Evolutionary conservation across 495 filamentous ascomycete genomes (phyloP).

Genomic region (Sporormia fimetaria): DNA sequence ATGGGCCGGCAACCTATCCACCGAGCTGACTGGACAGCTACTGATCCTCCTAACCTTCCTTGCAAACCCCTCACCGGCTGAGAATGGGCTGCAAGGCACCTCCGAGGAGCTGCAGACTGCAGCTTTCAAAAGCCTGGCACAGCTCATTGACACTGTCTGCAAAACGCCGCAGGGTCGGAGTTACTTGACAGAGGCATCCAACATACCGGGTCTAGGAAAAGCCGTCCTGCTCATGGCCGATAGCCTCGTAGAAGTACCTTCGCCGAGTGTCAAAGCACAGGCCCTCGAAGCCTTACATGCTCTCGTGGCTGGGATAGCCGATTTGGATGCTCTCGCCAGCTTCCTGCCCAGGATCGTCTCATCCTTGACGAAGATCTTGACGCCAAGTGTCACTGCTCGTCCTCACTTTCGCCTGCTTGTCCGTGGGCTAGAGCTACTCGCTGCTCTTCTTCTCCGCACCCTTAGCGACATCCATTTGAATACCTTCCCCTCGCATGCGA

Average conservation of each 20-base stretch:
- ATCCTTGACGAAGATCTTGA: constrained; percentile 61
- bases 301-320: constrained; percentile 50
- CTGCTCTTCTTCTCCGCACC: constrained; percentile 47
- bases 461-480: constrained; percentile 50
- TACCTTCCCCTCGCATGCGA: constrained; percentile 26
- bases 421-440: constrained; percentile 48
- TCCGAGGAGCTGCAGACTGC: constrained; percentile 32
- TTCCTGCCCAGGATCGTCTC: constrained; percentile 88
- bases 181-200: constrained; percentile 42
- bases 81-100: constrained; percentile 21
- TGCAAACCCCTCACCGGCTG: constrained; percentile 49
- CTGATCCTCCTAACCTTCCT: constrained; percentile 75
- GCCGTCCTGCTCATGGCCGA: constrained; percentile 71
- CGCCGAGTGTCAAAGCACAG: constrained; percentile 51
- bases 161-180: constrained; percentile 27
- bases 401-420: constrained; percentile 54
- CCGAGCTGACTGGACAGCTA: constrained; percentile 67
- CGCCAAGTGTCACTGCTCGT: constrained; percentile 52
- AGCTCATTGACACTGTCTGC: constrained; percentile 38
- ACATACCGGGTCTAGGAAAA: constrained; percentile 76
- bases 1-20: constrained; percentile 57
- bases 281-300: constrained; percentile 54
- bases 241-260: constrained; percentile 47
- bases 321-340: constrained; percentile 60
- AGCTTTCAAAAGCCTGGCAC: constrained; percentile 46